Evolutionary conservation across 2,329 filamentous ascomycete species (phyloP).

Genomic region (Fusarium algeriense): DNA sequence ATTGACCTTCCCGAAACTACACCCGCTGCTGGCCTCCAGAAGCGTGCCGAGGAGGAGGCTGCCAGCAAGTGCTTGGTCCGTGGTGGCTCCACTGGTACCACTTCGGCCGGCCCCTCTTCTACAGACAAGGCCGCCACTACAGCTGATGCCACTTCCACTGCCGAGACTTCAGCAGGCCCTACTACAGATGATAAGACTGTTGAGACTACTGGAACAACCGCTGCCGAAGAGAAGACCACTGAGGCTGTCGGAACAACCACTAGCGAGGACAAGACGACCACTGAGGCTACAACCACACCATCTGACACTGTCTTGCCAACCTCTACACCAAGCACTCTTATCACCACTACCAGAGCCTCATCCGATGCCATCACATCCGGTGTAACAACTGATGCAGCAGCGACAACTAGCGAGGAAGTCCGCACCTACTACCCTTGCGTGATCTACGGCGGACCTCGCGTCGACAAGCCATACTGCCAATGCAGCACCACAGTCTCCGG

Average conservation of each 20-base stretch:
- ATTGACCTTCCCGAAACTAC: background rate
- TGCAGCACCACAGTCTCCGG: conserved; percentile 11
- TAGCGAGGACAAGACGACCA: background rate
- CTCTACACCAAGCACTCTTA: background rate
- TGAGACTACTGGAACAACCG: background rate
- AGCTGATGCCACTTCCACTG: background rate
- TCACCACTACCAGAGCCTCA: conserved; percentile 4
- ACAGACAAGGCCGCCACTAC: background rate
- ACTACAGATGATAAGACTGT: background rate
- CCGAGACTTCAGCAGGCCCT: background rate
- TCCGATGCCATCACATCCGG: background rate
- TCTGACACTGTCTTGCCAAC: background rate
- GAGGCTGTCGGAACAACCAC: background rate
- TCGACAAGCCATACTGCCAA: conserved; percentile 14
- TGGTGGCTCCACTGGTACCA: background rate
- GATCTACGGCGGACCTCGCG: conserved; percentile 3
- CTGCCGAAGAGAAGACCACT: background rate
- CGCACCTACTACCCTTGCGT: conserved; percentile 13
- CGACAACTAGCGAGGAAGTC: background rate
- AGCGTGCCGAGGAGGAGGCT: conserved; percentile 14
- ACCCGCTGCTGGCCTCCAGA: background rate
- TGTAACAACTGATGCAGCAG: background rate
- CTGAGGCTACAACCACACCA: background rate
- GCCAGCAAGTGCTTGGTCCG: conserved; percentile 18
- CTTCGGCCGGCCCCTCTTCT: background rate